These are phyloP conservation scores for Spatholobus suberectus DNA, from an alignment of 306 rosid genomes.

Conservation along the genomic window DNA sequence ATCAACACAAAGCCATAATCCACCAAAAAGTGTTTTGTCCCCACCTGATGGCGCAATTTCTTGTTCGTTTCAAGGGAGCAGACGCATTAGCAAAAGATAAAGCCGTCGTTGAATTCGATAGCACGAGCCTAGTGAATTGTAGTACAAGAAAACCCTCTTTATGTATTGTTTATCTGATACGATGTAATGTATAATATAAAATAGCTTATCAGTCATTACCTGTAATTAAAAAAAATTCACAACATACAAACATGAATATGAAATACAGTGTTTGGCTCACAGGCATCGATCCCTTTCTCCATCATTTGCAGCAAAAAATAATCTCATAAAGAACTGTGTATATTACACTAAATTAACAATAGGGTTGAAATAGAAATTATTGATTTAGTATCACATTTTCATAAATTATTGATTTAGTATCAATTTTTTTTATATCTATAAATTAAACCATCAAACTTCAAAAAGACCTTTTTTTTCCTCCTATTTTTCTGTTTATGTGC, in stretches of 20 bases:
- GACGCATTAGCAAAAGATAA: conserved; percentile 37
- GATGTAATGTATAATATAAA: conserved; percentile 25
- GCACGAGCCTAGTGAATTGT: conserved; percentile 16
- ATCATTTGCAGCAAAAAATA: background rate
- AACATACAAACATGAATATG: conserved; percentile 14
- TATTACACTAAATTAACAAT: background rate
- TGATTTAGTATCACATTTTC: background rate
- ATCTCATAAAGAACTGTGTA: background rate
- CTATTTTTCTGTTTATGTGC: background rate
- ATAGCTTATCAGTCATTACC: conserved; percentile 6
- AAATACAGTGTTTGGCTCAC: background rate
- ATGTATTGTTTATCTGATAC: conserved; percentile 25
- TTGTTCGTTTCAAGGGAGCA: conserved; percentile 53
- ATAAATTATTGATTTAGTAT: background rate
- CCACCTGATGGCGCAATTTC: conserved; percentile 38
- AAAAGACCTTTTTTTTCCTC: background rate
- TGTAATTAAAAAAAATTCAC: background rate
- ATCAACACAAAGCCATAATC: conserved; percentile 1
- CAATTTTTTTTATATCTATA: no score
- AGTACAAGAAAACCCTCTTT: conserved; percentile 8
- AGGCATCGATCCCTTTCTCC: conserved; percentile 7
- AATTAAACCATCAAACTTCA: background rate
- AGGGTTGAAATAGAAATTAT: background rate
- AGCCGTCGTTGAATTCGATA: conserved; percentile 48
- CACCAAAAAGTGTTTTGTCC: conserved; percentile 45